Conservation (phyloP, 495 filamentous ascomycete species). For the Penicillium paradoxum region DNA sequence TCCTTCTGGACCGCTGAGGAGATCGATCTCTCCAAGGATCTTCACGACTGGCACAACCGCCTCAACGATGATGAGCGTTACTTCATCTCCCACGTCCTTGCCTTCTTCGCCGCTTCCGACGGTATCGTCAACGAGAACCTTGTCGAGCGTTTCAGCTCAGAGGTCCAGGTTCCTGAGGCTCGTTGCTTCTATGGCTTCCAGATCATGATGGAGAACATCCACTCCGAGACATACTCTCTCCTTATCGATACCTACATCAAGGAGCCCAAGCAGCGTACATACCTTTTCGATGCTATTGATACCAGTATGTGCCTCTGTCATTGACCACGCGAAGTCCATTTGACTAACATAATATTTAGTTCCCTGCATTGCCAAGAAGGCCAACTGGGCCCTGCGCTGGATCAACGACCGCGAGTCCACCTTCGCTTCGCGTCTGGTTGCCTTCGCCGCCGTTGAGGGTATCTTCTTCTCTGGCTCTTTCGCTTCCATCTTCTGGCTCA, state of each 20-base stretch:
- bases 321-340: background rate
- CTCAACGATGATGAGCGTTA: constrained; percentile 95
- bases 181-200: constrained; percentile 99
- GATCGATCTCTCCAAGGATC: constrained; percentile 97
- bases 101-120: constrained; percentile 99
- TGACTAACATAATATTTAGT: constrained; percentile 47
- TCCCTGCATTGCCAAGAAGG: constrained; percentile 95
- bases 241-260: constrained; percentile 99
- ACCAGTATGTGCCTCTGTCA: constrained; percentile 59
- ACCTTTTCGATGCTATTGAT: constrained; percentile 97
- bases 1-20: constrained; percentile 99
- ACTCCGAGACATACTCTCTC: constrained; percentile 98
- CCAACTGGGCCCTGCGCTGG: constrained; percentile 95
- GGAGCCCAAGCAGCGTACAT: constrained; percentile 90
- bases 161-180: constrained; percentile 96
- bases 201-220: constrained; percentile 99
- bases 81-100: constrained; percentile 97
- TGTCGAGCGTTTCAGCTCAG: constrained; percentile 92
- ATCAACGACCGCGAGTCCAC: constrained; percentile 88
- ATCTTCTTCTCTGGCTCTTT: constrained; percentile 99
- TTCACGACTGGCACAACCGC: constrained; percentile 98
- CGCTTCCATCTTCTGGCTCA: constrained; percentile 99
- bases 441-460: constrained; percentile 96
- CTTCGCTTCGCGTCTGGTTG: constrained; percentile 91
- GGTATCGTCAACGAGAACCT: constrained; percentile 99